Evolutionary conservation across 2,329 filamentous ascomycete genomes (phyloP).

Genomic region (Stachybotrys echinatus): DNA sequence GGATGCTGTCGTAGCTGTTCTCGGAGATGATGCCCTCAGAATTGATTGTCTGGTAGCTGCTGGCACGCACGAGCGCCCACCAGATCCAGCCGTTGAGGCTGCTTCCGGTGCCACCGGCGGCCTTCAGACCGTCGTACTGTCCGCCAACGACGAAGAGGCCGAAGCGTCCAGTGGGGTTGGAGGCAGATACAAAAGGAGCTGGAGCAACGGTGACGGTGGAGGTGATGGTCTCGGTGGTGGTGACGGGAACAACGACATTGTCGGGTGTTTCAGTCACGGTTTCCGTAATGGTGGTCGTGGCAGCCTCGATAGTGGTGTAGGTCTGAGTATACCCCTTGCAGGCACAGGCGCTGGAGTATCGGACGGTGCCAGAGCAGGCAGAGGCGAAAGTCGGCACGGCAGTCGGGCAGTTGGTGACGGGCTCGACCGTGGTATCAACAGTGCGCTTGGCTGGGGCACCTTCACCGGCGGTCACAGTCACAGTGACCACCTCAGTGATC

Average conservation of each 20-base stretch:
- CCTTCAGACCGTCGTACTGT: neutral
- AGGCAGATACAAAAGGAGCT: neutral
- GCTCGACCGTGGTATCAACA: neutral
- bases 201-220: neutral
- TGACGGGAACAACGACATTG: neutral
- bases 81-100: neutral
- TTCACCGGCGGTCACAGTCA: neutral
- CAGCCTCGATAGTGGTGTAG: neutral
- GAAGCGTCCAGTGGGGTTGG: neutral
- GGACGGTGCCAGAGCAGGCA: neutral
- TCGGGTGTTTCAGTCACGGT: neutral
- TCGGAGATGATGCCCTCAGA: neutral
- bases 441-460: neutral
- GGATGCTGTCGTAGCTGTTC: neutral
- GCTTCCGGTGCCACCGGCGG: neutral
- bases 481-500: neutral
- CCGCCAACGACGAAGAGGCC: neutral
- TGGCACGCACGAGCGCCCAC: neutral
- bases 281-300: neutral
- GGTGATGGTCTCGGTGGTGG: neutral
- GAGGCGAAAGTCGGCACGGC: neutral
- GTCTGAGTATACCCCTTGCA: neutral
- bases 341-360: neutral
- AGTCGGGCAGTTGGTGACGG: neutral
- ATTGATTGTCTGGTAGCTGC: neutral